A percentile compares a stretch with the other conserved stretches of the same genome.
Conservation (phyloP, 2,329 filamentous ascomycete genomes). For the Cylindrodendrum hubeiense region DNA sequence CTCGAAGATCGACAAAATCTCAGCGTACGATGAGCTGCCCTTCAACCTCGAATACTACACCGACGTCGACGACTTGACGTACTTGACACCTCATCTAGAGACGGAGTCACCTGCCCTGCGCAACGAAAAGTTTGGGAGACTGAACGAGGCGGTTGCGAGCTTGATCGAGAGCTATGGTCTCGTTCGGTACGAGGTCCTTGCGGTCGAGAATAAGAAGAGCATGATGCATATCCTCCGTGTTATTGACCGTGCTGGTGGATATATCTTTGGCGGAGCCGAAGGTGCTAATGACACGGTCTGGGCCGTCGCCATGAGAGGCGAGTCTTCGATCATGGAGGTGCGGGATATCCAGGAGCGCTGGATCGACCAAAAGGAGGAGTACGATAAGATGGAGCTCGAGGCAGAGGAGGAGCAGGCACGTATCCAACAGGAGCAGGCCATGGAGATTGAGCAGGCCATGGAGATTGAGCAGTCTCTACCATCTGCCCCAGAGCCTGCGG, state of each 20-base stretch:
- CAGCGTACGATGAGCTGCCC: slow-evolving; percentile 85
- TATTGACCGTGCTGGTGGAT: slow-evolving; percentile 92
- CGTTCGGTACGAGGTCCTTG: slow-evolving; percentile 91
- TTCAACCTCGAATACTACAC: slow-evolving; percentile 99
- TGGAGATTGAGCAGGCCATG: slow-evolving; percentile 53
- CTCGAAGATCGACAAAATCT: slow-evolving; percentile 96
- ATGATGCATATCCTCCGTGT: slow-evolving; percentile 93
- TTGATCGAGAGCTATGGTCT: slow-evolving; percentile 91
- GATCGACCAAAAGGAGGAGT: slow-evolving; percentile 90
- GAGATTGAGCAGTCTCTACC: slow-evolving; percentile 49
- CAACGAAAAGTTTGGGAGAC: slow-evolving; percentile 81
- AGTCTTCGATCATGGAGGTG: slow-evolving; percentile 81
- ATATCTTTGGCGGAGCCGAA: slow-evolving; percentile 90
- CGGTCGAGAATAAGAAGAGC: slow-evolving; percentile 95
- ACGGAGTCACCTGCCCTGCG: slow-evolving; percentile 79
- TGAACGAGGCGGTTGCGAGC: slow-evolving; percentile 89
- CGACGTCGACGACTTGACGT: slow-evolving; percentile 92
- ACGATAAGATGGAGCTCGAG: slow-evolving; percentile 82
- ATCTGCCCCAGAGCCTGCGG: slow-evolving; percentile 31
- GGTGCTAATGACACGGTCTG: slow-evolving; percentile 97
- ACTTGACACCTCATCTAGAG: slow-evolving; percentile 84
- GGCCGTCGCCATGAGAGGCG: slow-evolving; percentile 91
- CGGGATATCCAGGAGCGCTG: slow-evolving; percentile 95
- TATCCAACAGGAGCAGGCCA: slow-evolving; percentile 52
- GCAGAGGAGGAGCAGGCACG: slow-evolving; percentile 82